phyloP scores from a whole-genome alignment of 768 basidiomycete genomes.

The Favolaschia claudopus region DNA sequence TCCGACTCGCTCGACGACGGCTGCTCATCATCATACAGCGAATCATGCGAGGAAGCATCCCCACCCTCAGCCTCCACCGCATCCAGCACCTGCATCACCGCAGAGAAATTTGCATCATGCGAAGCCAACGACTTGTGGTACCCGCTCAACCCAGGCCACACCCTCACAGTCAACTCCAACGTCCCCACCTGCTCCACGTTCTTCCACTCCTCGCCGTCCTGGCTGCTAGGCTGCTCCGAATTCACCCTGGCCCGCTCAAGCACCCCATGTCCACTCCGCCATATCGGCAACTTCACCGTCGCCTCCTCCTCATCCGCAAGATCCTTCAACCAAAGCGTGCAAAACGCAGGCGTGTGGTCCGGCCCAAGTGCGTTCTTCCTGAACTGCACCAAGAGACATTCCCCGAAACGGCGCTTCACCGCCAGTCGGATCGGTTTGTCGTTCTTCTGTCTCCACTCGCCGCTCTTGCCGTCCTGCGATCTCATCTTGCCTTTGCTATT shows the following conservation, averaged over 20 bases:
- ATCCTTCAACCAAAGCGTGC: conserved; percentile 53
- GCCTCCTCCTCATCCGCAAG: conserved; percentile 31
- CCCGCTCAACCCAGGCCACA: conserved; percentile 51
- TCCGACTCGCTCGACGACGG: conserved; percentile 32
- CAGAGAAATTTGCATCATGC: conserved; percentile 42
- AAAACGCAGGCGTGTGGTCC: conserved; percentile 45
- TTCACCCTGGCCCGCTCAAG: conserved; percentile 28
- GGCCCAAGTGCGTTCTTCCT: conserved; percentile 41
- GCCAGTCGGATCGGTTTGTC: conserved; percentile 43
- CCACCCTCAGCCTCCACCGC: conserved; percentile 46
- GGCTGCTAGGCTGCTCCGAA: conserved; percentile 2
- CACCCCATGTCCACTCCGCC: conserved; percentile 23
- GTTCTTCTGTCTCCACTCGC: conserved; percentile 43
- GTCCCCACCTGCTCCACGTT: conserved; percentile 36
- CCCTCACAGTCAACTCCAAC: conserved; percentile 46
- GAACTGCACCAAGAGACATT: conserved; percentile 48
- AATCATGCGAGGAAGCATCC: conserved; percentile 27
- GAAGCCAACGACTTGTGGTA: conserved; percentile 47
- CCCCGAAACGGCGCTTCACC: conserved; percentile 49
- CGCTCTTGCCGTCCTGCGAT: conserved; percentile 33
- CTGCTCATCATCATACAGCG: conserved; percentile 31
- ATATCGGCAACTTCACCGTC: conserved; percentile 15
- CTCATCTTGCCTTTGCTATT: conserved; percentile 47
- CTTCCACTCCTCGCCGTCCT: conserved; percentile 30
- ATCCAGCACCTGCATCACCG: conserved; percentile 53